A percentile compares a stretch with the other conserved stretches of the same genome.
Evolutionary conservation across 2,329 filamentous ascomycete species (phyloP).

Genomic region (Macroventuria anomochaeta): DNA sequence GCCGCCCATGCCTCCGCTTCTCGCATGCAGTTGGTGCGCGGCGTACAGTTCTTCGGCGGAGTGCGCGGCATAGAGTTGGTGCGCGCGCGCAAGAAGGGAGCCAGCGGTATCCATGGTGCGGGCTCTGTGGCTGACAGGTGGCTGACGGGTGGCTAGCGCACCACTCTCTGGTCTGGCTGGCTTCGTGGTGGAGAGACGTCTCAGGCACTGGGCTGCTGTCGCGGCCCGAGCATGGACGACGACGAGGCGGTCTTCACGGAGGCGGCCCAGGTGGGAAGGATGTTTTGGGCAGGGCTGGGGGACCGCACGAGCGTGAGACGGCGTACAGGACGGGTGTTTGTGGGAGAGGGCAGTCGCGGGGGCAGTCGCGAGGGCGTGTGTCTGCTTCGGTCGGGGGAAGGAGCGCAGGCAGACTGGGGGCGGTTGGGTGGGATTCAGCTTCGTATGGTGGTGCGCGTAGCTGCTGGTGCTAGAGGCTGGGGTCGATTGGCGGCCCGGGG

Average conservation of each 20-base stretch:
- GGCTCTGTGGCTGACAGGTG: slow-evolving; percentile 9
- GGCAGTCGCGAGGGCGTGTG: neutral
- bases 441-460: slow-evolving; percentile 14
- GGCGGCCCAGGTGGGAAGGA: slow-evolving; percentile 19
- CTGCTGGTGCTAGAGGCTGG: slow-evolving; percentile 12
- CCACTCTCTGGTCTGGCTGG: slow-evolving; percentile 16
- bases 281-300: slow-evolving; percentile 19
- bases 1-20: slow-evolving; percentile 49
- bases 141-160: slow-evolving; percentile 21
- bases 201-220: slow-evolving; percentile 8
- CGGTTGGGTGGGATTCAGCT: slow-evolving; percentile 1
- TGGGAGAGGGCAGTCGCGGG: neutral
- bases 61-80: slow-evolving; percentile 6
- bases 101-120: slow-evolving; percentile 53
- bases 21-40: slow-evolving; percentile 54
- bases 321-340: too few species aligned
- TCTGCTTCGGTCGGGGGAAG: slow-evolving; percentile 14
- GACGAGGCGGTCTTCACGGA: slow-evolving; percentile 16
- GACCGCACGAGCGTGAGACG: neutral
- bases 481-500: neutral
- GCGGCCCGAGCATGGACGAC: slow-evolving; percentile 26
- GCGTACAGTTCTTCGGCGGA: slow-evolving; percentile 29
- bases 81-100: slow-evolving; percentile 29
- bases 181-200: slow-evolving; percentile 5
- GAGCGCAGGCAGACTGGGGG: slow-evolving; percentile 14